A percentile compares a stretch with the other conserved stretches of the same genome.
Evolutionary conservation across 1,284 basidiomycete genomes (phyloP).

Genomic region (Fomitopsis betulina): DNA sequence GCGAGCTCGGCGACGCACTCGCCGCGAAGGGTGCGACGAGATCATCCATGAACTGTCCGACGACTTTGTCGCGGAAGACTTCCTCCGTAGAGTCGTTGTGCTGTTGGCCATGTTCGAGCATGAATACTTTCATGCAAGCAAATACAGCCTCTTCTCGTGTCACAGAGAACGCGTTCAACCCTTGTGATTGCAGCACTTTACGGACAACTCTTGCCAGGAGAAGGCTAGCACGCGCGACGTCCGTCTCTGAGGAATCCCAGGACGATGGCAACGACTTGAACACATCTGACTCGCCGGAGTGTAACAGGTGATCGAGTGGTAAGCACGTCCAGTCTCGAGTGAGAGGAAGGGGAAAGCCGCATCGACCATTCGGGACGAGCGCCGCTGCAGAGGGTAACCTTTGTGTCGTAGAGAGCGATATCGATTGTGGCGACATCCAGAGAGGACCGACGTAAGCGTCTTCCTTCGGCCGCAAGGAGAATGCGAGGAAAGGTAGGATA

Average conservation of each 20-base stretch:
- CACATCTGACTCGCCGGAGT: constrained; percentile 71
- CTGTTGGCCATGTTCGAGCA: constrained; percentile 81
- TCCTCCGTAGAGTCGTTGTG: constrained; percentile 54
- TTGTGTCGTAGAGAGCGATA: constrained; percentile 48
- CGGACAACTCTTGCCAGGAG: constrained; percentile 25
- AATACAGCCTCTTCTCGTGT: constrained; percentile 60
- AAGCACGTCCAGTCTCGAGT: constrained; percentile 68
- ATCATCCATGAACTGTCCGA: constrained; percentile 54
- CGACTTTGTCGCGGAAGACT: constrained; percentile 63
- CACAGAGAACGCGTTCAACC: constrained; percentile 37
- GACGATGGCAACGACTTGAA: constrained; percentile 64
- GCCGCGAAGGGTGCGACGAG: constrained; percentile 56
- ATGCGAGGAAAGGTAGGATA: constrained; percentile 57
- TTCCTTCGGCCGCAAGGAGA: constrained; percentile 33
- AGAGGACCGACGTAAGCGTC: constrained; percentile 42
- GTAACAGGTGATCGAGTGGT: constrained; percentile 79
- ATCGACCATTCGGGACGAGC: constrained; percentile 15
- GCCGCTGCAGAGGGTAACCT: constrained; percentile 40
- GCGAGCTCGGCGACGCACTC: constrained; percentile 17
- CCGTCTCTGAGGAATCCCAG: constrained; percentile 81
- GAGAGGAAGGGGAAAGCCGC: constrained; percentile 57
- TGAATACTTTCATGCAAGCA: constrained; percentile 89
- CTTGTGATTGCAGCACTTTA: constrained; percentile 36
- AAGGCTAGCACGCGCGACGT: constrained; percentile 60
- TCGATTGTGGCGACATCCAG: constrained; percentile 45